phyloP scores from a whole-genome alignment of 495 filamentous ascomycete genomes.

The Xylaria castorea region DNA sequence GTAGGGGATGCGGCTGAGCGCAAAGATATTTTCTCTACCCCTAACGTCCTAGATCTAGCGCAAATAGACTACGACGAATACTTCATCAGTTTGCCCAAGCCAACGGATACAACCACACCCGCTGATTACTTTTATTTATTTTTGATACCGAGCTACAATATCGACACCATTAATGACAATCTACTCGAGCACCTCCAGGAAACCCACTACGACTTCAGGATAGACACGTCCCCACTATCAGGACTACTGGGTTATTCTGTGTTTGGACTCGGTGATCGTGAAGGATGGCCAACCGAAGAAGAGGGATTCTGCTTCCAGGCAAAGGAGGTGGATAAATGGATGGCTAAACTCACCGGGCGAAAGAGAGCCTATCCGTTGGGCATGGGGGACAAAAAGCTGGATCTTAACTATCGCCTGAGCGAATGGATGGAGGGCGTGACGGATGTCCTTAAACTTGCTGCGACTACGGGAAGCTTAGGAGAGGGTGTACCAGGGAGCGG shows the following conservation, averaged over 20 bases:
- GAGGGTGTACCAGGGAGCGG: slow-evolving; percentile 84
- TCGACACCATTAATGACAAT: slow-evolving; percentile 82
- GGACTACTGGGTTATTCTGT: slow-evolving; percentile 84
- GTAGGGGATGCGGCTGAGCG: slow-evolving; percentile 31
- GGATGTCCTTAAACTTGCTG: slow-evolving; percentile 70
- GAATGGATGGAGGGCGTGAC: slow-evolving; percentile 82
- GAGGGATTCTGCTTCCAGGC: slow-evolving; percentile 94
- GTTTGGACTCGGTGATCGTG: slow-evolving; percentile 90
- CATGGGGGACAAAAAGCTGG: slow-evolving; percentile 81
- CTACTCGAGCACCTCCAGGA: slow-evolving; percentile 85
- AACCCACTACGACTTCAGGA: slow-evolving; percentile 94
- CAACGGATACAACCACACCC: slow-evolving; percentile 41
- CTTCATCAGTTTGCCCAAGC: slow-evolving; percentile 71
- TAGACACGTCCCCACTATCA: slow-evolving; percentile 85
- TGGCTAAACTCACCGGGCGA: slow-evolving; percentile 85
- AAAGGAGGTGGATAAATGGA: slow-evolving; percentile 88
- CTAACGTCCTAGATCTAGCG: slow-evolving; percentile 78
- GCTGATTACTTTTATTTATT: slow-evolving; percentile 80
- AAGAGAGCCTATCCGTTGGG: slow-evolving; percentile 84
- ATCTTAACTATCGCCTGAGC: slow-evolving; percentile 65
- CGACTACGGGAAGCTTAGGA: slow-evolving; percentile 67
- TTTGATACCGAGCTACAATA: slow-evolving; percentile 87
- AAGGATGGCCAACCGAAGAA: slow-evolving; percentile 88
- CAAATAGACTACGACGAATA: slow-evolving; percentile 91
- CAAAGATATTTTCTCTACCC: slow-evolving; percentile 55